Evolutionary conservation across 2,329 filamentous ascomycete species (phyloP).

Genomic region (Aspergillus fumigatus): DNA sequence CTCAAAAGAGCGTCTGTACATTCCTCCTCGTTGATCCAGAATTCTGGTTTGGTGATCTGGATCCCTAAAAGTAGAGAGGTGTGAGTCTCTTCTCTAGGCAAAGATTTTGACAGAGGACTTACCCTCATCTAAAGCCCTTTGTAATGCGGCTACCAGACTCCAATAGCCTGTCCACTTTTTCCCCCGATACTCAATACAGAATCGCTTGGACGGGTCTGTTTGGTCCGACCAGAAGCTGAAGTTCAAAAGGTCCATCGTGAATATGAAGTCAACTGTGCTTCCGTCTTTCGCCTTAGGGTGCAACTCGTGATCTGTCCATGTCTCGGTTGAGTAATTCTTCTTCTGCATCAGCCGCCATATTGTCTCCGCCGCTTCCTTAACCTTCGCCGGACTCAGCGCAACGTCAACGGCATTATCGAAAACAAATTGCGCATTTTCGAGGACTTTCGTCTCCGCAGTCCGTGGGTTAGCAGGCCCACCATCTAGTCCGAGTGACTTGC

Average conservation of each 20-base stretch:
- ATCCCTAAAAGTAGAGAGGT: conserved; percentile 53
- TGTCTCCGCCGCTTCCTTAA: conserved; percentile 72
- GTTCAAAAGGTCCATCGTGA: conserved; percentile 94
- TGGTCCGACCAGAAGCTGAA: conserved; percentile 93
- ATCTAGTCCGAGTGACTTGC: conserved; percentile 68
- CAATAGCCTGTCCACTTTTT: conserved; percentile 91
- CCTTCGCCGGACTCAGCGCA: conserved; percentile 75
- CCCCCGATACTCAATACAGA: conserved; percentile 75
- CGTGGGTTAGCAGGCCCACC: conserved; percentile 50
- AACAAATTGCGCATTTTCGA: conserved; percentile 77
- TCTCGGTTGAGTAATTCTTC: conserved; percentile 75
- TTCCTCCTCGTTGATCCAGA: conserved; percentile 73
- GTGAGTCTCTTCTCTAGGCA: neutral
- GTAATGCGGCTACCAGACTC: conserved; percentile 82
- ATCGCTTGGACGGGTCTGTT: conserved; percentile 62
- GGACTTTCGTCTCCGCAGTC: conserved; percentile 72
- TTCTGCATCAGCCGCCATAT: conserved; percentile 80
- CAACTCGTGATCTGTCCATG: conserved; percentile 83
- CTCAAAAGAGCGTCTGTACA: conserved; percentile 70
- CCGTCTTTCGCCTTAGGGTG: conserved; percentile 82
- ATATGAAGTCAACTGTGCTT: conserved; percentile 82
- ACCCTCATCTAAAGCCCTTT: conserved; percentile 86
- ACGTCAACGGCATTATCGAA: conserved; percentile 93
- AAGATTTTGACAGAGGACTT: conserved; percentile 22
- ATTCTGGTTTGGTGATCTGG: conserved; percentile 81